A percentile compares a stretch with the other conserved stretches of the same genome.
These are phyloP conservation scores for Cornus controversa DNA, from an alignment of 148 eudicot species.

Conservation along the genomic window DNA sequence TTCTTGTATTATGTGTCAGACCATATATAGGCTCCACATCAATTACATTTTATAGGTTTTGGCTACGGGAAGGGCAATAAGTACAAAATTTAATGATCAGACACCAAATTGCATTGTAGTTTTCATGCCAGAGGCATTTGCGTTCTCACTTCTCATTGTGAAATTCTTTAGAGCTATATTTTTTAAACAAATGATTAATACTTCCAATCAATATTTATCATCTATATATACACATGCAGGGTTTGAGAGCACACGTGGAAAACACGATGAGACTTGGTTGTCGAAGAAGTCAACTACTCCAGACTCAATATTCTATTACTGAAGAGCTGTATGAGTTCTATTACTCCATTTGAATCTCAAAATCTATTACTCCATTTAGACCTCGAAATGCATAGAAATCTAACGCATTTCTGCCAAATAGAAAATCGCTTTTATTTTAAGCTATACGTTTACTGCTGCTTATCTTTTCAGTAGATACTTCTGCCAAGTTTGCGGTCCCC, in stretches of 20 bases:
- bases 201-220: neutral
- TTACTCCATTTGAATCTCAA: neutral
- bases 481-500: no score
- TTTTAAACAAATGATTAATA: neutral
- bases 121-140: no score
- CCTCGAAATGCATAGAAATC: no score
- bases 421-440: no score
- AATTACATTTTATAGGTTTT: slow-evolving; percentile 45
- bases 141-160: neutral
- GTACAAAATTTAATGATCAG: slow-evolving; percentile 61
- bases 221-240: slow-evolving; percentile 51
- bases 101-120: slow-evolving; percentile 66
- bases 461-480: no score
- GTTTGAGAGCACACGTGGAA: slow-evolving; percentile 94
- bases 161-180: neutral
- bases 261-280: slow-evolving; percentile 92
- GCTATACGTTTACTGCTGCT: no score
- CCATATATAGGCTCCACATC: neutral
- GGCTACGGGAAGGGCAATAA: slow-evolving; percentile 70
- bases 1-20: slow-evolving; percentile 2
- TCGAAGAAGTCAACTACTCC: slow-evolving; percentile 71
- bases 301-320: slow-evolving; percentile 64
- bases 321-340: slow-evolving; percentile 61
- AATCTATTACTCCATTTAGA: no score
- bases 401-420: no score